Conservation (phyloP, 768 basidiomycete species). For the Russula vinacea region DNA sequence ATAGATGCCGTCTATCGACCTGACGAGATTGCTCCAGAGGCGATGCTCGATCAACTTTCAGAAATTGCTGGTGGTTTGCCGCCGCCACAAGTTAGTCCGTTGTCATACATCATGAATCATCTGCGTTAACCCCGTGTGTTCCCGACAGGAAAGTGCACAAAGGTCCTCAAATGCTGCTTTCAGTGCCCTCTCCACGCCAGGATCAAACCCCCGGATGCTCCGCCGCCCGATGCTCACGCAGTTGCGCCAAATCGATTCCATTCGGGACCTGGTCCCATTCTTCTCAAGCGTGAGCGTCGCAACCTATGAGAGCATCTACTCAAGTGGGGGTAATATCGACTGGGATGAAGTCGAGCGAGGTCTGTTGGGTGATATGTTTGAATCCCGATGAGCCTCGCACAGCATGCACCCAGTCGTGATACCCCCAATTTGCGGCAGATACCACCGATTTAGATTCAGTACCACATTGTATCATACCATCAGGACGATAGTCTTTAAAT, state of each 20-base stretch:
- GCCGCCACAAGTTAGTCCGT: slow-evolving; percentile 35
- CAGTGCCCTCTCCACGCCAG: slow-evolving; percentile 25
- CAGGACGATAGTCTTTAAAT: neutral
- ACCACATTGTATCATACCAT: slow-evolving; percentile 15
- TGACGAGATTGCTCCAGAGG: slow-evolving; percentile 76
- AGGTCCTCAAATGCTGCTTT: slow-evolving; percentile 3
- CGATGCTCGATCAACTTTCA: slow-evolving; percentile 87
- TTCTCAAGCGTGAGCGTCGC: slow-evolving; percentile 86
- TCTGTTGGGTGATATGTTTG: slow-evolving; percentile 87
- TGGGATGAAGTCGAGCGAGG: slow-evolving; percentile 86
- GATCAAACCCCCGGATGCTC: slow-evolving; percentile 46
- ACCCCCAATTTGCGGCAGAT: neutral
- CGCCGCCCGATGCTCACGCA: slow-evolving; percentile 71
- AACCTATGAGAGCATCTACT: slow-evolving; percentile 89
- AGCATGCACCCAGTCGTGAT: neutral
- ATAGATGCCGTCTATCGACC: slow-evolving; percentile 91
- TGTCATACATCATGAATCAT: neutral
- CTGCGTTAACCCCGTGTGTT: neutral
- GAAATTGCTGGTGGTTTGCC: slow-evolving; percentile 77
- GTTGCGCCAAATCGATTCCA: slow-evolving; percentile 73
- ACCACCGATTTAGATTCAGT: neutral
- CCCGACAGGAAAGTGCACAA: slow-evolving; percentile 13
- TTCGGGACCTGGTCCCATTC: slow-evolving; percentile 85
- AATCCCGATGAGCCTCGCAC: slow-evolving; percentile 49
- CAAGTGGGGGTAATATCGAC: slow-evolving; percentile 75